A percentile compares a stretch with the other conserved stretches of the same genome.
These are phyloP conservation scores for Claviceps sp. DNA, from an alignment of 2,329 filamentous ascomycete genomes.

Conservation along the genomic window DNA sequence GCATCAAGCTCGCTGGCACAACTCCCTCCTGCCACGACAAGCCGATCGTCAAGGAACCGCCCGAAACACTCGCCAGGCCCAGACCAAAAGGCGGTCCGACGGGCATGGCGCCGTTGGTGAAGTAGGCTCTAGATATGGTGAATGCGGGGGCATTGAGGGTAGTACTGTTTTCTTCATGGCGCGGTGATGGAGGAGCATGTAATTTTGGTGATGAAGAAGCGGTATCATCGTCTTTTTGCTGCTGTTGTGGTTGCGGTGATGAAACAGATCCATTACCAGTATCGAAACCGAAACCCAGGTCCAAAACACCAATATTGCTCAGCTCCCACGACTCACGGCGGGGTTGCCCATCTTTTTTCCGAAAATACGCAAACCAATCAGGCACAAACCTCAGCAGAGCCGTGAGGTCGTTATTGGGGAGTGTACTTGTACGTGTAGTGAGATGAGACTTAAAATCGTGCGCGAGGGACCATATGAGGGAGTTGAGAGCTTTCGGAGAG, in stretches of 20 bases:
- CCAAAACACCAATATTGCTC: constrained; percentile 36
- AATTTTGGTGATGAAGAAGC: no score
- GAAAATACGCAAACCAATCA: constrained; percentile 30
- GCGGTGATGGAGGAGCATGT: not conserved
- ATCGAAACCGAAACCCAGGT: not conserved
- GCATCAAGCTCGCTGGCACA: constrained; percentile 24
- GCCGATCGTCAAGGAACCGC: constrained; percentile 26
- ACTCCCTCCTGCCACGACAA: constrained; percentile 35
- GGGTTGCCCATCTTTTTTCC: constrained; percentile 26
- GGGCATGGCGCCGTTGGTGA: constrained; percentile 34
- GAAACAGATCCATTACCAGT: no score
- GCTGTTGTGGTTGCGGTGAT: not conserved
- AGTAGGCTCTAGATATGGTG: constrained; percentile 30
- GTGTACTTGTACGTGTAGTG: constrained; percentile 15
- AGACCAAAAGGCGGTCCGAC: constrained; percentile 29
- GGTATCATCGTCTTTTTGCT: constrained; percentile 4
- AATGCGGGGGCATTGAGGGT: constrained; percentile 10
- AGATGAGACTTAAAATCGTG: constrained; percentile 21
- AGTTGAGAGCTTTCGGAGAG: constrained; percentile 8
- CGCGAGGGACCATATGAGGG: constrained; percentile 30
- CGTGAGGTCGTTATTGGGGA: constrained; percentile 30
- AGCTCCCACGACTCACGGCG: constrained; percentile 35
- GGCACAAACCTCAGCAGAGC: constrained; percentile 28
- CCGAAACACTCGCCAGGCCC: constrained; percentile 32
- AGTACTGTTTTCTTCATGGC: not conserved